These are phyloP conservation scores for Helichrysum umbraculigerum DNA, from an alignment of 129 eudicot species.

Conservation along the genomic window DNA sequence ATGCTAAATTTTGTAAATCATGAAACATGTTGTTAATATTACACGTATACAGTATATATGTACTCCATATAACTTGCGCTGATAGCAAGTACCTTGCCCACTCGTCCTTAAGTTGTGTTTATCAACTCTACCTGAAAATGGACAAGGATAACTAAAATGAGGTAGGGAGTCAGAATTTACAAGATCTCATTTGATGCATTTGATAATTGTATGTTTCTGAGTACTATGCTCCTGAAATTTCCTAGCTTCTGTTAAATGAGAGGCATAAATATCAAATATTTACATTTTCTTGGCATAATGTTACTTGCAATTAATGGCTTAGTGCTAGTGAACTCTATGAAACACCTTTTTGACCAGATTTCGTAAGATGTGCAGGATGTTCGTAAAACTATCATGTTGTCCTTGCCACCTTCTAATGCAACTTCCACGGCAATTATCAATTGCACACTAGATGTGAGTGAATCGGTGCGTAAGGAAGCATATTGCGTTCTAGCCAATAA, in stretches of 20 bases:
- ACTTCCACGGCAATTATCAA: slow-evolving; percentile 68
- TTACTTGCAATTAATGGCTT: not conserved
- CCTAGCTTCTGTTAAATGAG: not conserved
- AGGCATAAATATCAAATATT: not conserved
- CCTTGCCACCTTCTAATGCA: slow-evolving; percentile 79
- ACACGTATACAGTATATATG: no score
- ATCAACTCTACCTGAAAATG: not conserved
- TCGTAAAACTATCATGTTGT: slow-evolving; percentile 77
- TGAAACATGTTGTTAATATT: not conserved
- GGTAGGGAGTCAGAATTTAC: not conserved
- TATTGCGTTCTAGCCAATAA: slow-evolving; percentile 76
- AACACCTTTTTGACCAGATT: not conserved
- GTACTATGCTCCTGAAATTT: not conserved
- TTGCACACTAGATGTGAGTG: slow-evolving; percentile 86
- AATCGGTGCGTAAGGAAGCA: slow-evolving; percentile 89
- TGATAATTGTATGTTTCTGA: slow-evolving; percentile 5
- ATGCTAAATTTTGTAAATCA: not conserved
- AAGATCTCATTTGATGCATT: not conserved
- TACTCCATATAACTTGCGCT: not conserved
- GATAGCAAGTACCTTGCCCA: not conserved
- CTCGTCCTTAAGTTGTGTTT: not conserved
- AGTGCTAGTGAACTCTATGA: not conserved
- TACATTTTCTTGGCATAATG: not conserved
- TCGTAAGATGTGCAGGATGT: slow-evolving; percentile 63
- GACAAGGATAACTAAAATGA: not conserved